Base-by-base conservation (phyloP, 2,329 filamentous ascomycete species). In the Verticillium alfalfae region DNA sequence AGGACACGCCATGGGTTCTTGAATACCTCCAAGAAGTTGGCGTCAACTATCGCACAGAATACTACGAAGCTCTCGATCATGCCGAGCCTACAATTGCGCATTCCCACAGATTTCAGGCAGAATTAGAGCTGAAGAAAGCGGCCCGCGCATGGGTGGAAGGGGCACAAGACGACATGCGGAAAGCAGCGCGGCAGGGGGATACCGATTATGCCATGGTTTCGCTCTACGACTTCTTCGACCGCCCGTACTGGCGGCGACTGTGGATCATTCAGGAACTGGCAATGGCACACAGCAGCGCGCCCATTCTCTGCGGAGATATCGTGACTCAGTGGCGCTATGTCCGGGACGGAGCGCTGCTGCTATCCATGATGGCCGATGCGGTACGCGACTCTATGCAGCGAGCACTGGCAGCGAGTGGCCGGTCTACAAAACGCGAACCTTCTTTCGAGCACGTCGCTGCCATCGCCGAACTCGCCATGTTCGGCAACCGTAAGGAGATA, bases 251-350 rank as follows among this genome's bases (percentile, higher is more conserved):
- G 60, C 39, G 56, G 12, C 60, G 60, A 6, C 60, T 61, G 7
- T 61, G 60, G 60, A 59, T 61, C 49, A 59, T 61, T 22, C 60
- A 61, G 49, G 60, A 61, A 18, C 56, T 61, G 4, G 56, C 54
- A 45, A 58, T 58, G 56, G 60, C 38, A 26, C 41, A 45, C 4
- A 31, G 31, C 34, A 56, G 56, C 4, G 54, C 54, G 56, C 60
- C 60, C 6, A 22, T 61, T 18, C 18, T 61, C 18, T 61, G 60
- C 34, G 60, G 60, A 16, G 31, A 22, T n/a, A 26, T 18, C 26
- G 55, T 58, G 26, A 58, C 60, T 10, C 60, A 58, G 36, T 61
- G 56, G 60, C 59, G 59, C 13, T 60, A 60, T 52, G 52, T 60
- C 18, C 59, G 59, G 10, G 59, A 60, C 26, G 59, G 52, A 5